Conservation (phyloP, 192 early-diverging fungal species). For the Coemansia sp. region DNA sequence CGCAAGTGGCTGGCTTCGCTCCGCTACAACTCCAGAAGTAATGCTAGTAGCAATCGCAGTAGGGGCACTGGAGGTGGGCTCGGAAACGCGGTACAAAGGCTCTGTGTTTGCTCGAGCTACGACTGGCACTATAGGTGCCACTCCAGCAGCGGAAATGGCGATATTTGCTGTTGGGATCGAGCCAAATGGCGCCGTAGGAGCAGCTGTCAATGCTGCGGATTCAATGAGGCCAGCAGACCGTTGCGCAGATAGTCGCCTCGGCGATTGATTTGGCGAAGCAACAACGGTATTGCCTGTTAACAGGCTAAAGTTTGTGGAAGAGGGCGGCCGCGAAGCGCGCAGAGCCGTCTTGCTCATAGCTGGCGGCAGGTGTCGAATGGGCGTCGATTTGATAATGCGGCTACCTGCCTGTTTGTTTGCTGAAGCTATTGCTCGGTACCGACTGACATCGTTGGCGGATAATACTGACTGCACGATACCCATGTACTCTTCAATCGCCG, state of each 20-base stretch:
- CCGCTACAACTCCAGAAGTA: not conserved
- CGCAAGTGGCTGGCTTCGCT: not conserved
- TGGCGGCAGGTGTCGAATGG: conserved; percentile 8
- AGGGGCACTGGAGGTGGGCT: not conserved
- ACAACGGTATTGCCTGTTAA: conserved; percentile 46
- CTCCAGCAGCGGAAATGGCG: not conserved
- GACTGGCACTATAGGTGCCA: not conserved
- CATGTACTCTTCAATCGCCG: conserved; percentile 18
- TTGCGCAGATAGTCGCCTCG: not conserved
- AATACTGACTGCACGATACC: conserved; percentile 5
- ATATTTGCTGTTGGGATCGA: not conserved
- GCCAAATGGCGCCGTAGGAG: not conserved
- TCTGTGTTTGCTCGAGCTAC: conserved; percentile 44
- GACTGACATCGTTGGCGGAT: not conserved
- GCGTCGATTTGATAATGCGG: not conserved
- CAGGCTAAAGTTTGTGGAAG: conserved; percentile 15
- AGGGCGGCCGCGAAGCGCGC: conserved; percentile 18
- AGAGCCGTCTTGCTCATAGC: conserved; percentile 7
- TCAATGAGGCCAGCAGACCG: not conserved
- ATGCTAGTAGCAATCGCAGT: not conserved
- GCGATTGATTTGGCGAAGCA: conserved; percentile 44
- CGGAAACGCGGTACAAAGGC: conserved; percentile 24
- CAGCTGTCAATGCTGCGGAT: not conserved
- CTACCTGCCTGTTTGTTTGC: not conserved
- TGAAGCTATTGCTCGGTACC: not conserved